Percentiles rank a stretch among this genome's conserved stretches.
phyloP scores from a whole-genome alignment of 139 green algal genomes.

The Trebouxia sp. region DNA sequence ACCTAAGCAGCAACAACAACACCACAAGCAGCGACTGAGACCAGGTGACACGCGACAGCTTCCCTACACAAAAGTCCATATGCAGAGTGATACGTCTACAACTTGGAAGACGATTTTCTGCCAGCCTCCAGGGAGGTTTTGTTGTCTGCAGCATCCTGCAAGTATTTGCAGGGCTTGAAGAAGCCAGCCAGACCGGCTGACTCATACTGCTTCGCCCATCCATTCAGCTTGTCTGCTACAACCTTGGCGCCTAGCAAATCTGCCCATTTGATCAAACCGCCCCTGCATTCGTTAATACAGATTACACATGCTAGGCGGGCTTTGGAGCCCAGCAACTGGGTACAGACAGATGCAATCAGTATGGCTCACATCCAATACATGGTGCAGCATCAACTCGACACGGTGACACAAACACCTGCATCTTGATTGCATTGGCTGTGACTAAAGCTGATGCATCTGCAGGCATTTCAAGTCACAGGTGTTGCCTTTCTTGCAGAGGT shows the following conservation, averaged over 20 bases:
- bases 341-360: no score
- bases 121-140: conserved; percentile 60
- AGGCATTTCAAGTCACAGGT: no score
- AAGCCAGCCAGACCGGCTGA: conserved; percentile 65
- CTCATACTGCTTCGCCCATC: conserved; percentile 44
- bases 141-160: conserved; percentile 51
- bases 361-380: no score
- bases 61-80: no score
- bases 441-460: no score
- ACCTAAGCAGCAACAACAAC: no score
- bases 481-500: no score
- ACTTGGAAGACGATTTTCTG: conserved; percentile 27
- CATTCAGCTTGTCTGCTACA: conserved; percentile 37
- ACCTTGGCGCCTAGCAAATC: conserved; percentile 72
- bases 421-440: no score
- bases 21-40: no score
- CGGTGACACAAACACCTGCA: no score
- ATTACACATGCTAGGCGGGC: neutral
- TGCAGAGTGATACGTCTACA: conserved; percentile 26
- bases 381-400: no score
- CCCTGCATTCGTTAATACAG: conserved; percentile 11
- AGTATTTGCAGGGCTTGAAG: conserved; percentile 87
- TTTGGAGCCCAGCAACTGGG: neutral
- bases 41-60: no score
- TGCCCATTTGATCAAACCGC: conserved; percentile 88